Evolutionary conservation across 2,329 filamentous ascomycete genomes (phyloP).

Genomic region (Colletotrichum sp.): DNA sequence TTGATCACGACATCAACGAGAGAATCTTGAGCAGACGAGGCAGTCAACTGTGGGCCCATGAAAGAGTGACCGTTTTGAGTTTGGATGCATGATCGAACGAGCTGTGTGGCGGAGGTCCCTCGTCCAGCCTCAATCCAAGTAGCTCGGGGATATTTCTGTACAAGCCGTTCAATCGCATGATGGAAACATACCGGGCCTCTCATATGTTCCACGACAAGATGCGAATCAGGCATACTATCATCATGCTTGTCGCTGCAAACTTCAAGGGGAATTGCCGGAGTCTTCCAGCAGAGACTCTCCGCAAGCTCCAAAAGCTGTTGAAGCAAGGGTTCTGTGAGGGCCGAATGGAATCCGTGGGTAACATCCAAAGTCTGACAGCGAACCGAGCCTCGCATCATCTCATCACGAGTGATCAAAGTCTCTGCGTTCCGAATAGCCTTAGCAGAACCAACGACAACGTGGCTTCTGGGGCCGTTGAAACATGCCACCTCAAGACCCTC

Average conservation of each 20-base stretch:
- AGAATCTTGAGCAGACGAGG: not conserved
- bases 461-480: not conserved
- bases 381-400: not conserved
- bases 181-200: slow-evolving; percentile 38
- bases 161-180: slow-evolving; percentile 31
- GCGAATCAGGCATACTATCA: slow-evolving; percentile 12
- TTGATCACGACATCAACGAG: slow-evolving; percentile 3
- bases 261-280: not conserved
- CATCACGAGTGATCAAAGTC: not conserved
- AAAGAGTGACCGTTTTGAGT: not conserved
- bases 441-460: not conserved
- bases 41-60: slow-evolving; percentile 11
- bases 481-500: not conserved
- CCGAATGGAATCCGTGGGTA: slow-evolving; percentile 1
- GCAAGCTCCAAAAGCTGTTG: not conserved
- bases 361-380: not conserved
- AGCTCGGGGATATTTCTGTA: slow-evolving; percentile 21
- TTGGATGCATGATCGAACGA: slow-evolving; percentile 25
- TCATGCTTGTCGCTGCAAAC: slow-evolving; percentile 7
- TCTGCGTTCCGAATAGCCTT: not conserved
- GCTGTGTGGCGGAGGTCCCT: slow-evolving; percentile 34
- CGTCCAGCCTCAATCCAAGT: slow-evolving; percentile 40
- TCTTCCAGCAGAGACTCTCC: not conserved
- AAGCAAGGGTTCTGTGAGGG: not conserved
- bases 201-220: slow-evolving; percentile 31